Evolutionary conservation across 768 basidiomycete species (phyloP), one percentile per base, ranked within the genome.

Genomic region (Calocybe indica): DNA sequence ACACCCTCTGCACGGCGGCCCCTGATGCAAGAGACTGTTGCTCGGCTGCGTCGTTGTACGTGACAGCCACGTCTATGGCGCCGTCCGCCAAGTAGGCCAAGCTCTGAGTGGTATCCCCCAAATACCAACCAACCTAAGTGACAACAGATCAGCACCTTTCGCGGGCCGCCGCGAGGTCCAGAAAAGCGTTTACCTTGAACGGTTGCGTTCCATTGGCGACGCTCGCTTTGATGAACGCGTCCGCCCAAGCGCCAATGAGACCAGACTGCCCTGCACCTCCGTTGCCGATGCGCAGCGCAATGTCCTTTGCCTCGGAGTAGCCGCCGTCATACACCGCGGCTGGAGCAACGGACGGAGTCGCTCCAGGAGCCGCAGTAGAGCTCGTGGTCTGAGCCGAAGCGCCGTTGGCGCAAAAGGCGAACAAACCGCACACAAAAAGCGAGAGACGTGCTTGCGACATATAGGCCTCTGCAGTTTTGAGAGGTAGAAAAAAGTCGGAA

Each of bases 81-180:
- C 73, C 73, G 3, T 63, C 59, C 0, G 65, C 64, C 10, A 80
- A 61, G 40, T 64, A 67, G 0, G 59, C 61, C 1, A 80, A 61
- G 48, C 73, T 76, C 45, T 78, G 65, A 0, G 78, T 80, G 5
- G 77, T 79, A 52, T 80, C 79, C 5, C 76, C 76, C 22, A 79
- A 61, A 56, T 75, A 75, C 79, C 79, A 80, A 7, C 65, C 78
- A 15, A 80, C 69, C 78, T 80, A 12, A 15, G 12, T 13, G 42
- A 4, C 22, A 22, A 22, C 22, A 22, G 22, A 22, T 22, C 22
- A 22, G 22, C 22, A 22, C 22, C 22, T 22, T 22, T 22, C 22
- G 22, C 22, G 1, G 4, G 22, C 22, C 22, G 22, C 4, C 22
- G 22, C 4, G 22, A 22, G 22, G 22, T 22, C 14, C 2, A 11